Percentiles rank a stretch among this genome's conserved stretches.
phyloP scores from a whole-genome alignment of 106 monocot species.

The Vanilla planifolia region DNA sequence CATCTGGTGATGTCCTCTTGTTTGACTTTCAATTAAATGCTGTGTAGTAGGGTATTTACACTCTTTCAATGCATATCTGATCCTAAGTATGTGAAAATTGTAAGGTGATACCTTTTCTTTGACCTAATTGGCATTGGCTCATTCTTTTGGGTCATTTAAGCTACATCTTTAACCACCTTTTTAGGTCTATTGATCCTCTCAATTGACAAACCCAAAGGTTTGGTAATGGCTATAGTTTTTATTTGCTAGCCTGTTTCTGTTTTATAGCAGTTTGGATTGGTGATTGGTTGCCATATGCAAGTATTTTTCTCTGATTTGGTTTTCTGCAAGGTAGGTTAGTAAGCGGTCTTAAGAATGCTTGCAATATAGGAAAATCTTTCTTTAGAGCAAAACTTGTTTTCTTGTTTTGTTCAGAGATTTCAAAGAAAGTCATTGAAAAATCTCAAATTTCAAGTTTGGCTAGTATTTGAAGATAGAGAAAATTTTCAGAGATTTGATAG shows the following conservation, averaged over 20 bases:
- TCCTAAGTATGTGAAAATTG: constrained; percentile 3
- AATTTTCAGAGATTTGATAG: too few relatives aligned
- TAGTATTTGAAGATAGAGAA: too few relatives aligned
- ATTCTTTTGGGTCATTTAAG: not conserved
- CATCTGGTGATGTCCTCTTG: not conserved
- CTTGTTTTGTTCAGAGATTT: too few relatives aligned
- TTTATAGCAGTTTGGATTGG: not conserved
- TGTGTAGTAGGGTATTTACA: constrained; percentile 2
- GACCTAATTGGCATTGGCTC: not conserved
- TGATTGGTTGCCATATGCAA: not conserved
- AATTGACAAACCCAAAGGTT: not conserved
- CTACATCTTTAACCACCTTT: not conserved
- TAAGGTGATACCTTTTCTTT: not conserved
- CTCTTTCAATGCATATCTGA: not conserved
- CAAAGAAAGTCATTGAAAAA: too few relatives aligned
- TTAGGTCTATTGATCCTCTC: not conserved
- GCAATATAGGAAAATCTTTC: too few relatives aligned
- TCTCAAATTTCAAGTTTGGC: too few relatives aligned
- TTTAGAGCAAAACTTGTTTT: too few relatives aligned
- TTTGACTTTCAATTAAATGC: not conserved
- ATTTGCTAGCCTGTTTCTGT: not conserved
- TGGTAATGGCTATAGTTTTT: constrained; percentile 6
- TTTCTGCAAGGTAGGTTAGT: not conserved
- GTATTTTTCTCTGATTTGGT: not conserved
- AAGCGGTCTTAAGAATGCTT: too few relatives aligned